A percentile compares a stretch with the other conserved stretches of the same genome.
Evolutionary conservation across 1,139 yeast genomes (phyloP).

Genomic region (Kodamaea sp.): DNA sequence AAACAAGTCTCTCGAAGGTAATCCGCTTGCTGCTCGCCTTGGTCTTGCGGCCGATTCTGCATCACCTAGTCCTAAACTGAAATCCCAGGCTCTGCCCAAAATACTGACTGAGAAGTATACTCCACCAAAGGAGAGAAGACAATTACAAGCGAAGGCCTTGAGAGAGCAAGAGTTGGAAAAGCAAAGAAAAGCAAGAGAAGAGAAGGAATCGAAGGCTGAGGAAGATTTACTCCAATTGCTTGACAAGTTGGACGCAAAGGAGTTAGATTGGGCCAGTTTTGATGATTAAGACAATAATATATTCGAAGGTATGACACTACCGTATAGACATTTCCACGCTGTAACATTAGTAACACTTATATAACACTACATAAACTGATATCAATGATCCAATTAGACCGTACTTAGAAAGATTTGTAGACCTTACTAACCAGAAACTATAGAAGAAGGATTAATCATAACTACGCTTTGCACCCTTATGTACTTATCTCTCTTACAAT

Average conservation of each 20-base stretch:
- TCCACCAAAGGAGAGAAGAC: slow-evolving; percentile 4
- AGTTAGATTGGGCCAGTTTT: slow-evolving; percentile 19
- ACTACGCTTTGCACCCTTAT: too few relatives aligned
- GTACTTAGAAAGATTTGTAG: too few relatives aligned
- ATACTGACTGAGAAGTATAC: slow-evolving; percentile 1
- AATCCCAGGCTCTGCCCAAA: neutral
- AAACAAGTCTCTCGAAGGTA: neutral
- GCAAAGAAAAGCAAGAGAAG: slow-evolving; percentile 2
- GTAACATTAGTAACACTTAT: too few relatives aligned
- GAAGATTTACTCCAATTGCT: slow-evolving; percentile 16
- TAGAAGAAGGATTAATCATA: too few relatives aligned
- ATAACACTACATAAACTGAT: too few relatives aligned
- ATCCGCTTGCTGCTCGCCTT: neutral
- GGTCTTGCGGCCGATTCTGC: neutral
- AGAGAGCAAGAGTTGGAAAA: slow-evolving; percentile 13
- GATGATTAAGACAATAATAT: too few relatives aligned
- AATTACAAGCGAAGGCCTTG: slow-evolving; percentile 12
- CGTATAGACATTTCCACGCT: too few relatives aligned
- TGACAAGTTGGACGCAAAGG: slow-evolving; percentile 18
- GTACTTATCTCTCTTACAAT: too few relatives aligned
- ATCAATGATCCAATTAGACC: too few relatives aligned
- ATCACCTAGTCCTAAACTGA: neutral
- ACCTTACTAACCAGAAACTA: too few relatives aligned
- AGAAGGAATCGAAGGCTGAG: slow-evolving; percentile 16
- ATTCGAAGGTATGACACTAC: too few relatives aligned